phyloP scores from a whole-genome alignment of 176 grass and related monocot species.

The Tillandsia fasciculata region DNA sequence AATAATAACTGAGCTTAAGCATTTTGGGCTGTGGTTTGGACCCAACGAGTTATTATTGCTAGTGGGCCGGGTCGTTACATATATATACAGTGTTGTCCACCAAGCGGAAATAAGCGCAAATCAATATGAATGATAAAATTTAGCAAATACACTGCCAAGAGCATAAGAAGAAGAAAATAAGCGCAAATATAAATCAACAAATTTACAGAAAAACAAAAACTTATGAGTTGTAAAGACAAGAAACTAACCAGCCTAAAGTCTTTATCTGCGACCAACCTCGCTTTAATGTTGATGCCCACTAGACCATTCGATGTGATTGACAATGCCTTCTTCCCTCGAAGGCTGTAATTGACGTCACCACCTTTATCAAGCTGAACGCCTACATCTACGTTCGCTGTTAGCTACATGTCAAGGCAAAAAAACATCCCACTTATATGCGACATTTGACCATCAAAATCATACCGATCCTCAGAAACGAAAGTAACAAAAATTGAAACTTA shows the following conservation, averaged over 20 bases:
- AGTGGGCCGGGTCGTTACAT: no score
- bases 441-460: not conserved
- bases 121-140: no score
- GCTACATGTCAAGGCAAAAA: slow-evolving; percentile 21
- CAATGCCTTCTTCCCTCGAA: slow-evolving; percentile 57
- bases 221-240: not conserved
- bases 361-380: slow-evolving; percentile 45
- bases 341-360: slow-evolving; percentile 37
- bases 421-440: not conserved
- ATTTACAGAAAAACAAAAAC: not conserved
- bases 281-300: slow-evolving; percentile 60
- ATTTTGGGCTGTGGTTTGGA: no score
- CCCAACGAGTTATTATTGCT: no score
- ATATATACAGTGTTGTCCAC: no score
- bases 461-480: not conserved
- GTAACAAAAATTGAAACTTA: not conserved
- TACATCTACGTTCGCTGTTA: slow-evolving; percentile 47
- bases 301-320: slow-evolving; percentile 27
- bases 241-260: slow-evolving; percentile 51
- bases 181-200: slow-evolving; percentile 3
- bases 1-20: no score
- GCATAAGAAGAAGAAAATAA: not conserved
- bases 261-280: slow-evolving; percentile 31
- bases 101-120: no score
- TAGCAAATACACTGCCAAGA: no score